A percentile compares a stretch with the other conserved stretches of the same genome.
phyloP scores from a whole-genome alignment of 306 rosid species.

The Pyrus pyrifolia region DNA sequence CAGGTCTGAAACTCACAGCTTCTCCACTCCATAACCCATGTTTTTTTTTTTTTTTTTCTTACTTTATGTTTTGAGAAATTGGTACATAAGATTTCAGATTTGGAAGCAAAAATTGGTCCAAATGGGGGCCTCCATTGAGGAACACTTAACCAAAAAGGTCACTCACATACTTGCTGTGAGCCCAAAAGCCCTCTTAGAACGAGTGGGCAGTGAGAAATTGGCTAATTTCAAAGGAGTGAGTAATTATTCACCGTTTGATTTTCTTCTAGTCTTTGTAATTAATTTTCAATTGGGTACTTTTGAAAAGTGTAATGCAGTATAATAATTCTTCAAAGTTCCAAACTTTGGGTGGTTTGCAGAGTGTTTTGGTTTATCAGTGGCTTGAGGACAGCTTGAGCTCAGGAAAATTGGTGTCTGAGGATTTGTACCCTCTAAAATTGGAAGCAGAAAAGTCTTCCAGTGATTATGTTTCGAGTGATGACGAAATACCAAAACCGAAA shows the following conservation, averaged over 20 bases:
- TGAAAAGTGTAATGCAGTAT: neutral
- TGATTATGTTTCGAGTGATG: slow-evolving; percentile 20
- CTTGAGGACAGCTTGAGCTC: slow-evolving; percentile 75
- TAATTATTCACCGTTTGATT: neutral
- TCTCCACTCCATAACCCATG: neutral
- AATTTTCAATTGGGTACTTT: neutral
- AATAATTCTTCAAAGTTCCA: neutral
- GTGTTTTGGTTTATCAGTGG: slow-evolving; percentile 63
- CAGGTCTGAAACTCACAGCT: slow-evolving; percentile 34
- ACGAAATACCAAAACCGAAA: slow-evolving; percentile 33
- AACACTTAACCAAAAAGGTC: slow-evolving; percentile 47
- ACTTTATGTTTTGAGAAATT: neutral
- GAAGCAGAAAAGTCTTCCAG: slow-evolving; percentile 25
- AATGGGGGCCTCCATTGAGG: slow-evolving; percentile 70
- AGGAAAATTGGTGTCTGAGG: slow-evolving; percentile 66
- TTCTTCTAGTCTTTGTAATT: neutral
- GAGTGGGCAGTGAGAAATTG: slow-evolving; percentile 43
- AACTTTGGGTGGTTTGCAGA: slow-evolving; percentile 33
- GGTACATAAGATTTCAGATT: slow-evolving; percentile 34
- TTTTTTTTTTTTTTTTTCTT: neutral
- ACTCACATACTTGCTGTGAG: slow-evolving; percentile 64
- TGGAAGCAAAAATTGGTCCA: slow-evolving; percentile 82
- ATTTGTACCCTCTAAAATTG: slow-evolving; percentile 41
- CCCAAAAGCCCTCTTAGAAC: slow-evolving; percentile 41
- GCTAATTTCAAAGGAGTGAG: slow-evolving; percentile 69